phyloP scores from a whole-genome alignment of 805 yeast genomes.

The Diddensiella caesifluorescens region DNA sequence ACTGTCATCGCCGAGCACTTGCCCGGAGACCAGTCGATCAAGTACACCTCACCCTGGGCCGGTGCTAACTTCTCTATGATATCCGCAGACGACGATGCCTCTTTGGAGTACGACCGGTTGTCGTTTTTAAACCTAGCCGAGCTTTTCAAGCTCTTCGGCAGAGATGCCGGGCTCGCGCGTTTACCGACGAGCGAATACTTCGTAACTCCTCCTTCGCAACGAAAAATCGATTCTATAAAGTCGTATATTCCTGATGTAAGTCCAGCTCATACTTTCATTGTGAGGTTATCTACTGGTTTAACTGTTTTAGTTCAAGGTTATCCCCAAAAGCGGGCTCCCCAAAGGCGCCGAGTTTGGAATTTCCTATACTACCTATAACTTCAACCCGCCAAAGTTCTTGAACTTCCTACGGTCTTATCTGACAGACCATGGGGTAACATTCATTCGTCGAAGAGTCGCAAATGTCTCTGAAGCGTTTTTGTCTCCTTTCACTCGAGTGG shows the following conservation, averaged over 20 bases:
- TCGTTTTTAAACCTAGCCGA: constrained; percentile 47
- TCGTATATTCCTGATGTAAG: constrained; percentile 47
- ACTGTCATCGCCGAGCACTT: constrained; percentile 57
- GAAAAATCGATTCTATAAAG: constrained; percentile 44
- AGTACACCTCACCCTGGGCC: constrained; percentile 80
- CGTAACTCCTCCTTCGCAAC: constrained; percentile 36
- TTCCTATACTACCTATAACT: constrained; percentile 55
- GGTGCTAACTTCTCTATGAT: constrained; percentile 60
- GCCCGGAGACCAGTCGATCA: constrained; percentile 74
- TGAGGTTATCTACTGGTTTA: constrained; percentile 28
- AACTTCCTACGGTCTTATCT: constrained; percentile 43
- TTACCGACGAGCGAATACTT: constrained; percentile 55
- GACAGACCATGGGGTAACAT: constrained; percentile 44
- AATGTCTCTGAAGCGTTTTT: constrained; percentile 52
- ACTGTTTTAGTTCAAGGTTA: constrained; percentile 40
- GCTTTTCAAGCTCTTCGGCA: constrained; percentile 47
- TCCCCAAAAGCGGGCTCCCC: constrained; percentile 42
- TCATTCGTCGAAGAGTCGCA: constrained; percentile 41
- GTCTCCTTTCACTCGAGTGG: constrained; percentile 36
- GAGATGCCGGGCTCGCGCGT: constrained; percentile 49
- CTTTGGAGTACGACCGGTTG: constrained; percentile 47
- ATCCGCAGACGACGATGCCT: constrained; percentile 51
- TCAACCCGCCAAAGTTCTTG: constrained; percentile 64
- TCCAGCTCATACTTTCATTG: neutral
- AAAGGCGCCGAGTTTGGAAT: constrained; percentile 54